Conservation (phyloP, 192 early-diverging fungal species). For the Backusella tarrabulga region DNA sequence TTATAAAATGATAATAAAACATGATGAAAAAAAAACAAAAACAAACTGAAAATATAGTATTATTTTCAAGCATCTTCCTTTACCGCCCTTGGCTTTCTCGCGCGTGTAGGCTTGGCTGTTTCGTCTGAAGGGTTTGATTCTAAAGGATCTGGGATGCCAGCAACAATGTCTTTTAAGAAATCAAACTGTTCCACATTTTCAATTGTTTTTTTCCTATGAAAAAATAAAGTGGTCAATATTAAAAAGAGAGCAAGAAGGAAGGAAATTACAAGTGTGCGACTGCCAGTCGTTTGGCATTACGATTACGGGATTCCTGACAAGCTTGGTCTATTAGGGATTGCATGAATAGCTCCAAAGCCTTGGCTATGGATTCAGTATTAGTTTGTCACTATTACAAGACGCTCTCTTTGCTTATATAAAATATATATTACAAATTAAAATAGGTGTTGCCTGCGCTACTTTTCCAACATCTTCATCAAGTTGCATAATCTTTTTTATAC, state of each 20-base stretch:
- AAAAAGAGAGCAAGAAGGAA: slow-evolving; percentile 16
- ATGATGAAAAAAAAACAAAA: not conserved
- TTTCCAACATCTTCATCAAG: slow-evolving; percentile 99
- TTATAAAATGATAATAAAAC: not conserved
- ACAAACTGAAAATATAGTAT: not conserved
- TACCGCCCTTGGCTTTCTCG: slow-evolving; percentile 7
- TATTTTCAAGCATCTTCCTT: slow-evolving; percentile 1
- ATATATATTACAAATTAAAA: slow-evolving; percentile 81
- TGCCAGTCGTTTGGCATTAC: slow-evolving; percentile 82
- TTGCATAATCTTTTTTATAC: slow-evolving; percentile 99
- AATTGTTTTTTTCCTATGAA: slow-evolving; percentile 76
- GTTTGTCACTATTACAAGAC: not conserved
- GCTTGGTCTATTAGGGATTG: slow-evolving; percentile 88
- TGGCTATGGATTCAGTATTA: slow-evolving; percentile 51
- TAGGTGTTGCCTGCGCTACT: slow-evolving; percentile 94
- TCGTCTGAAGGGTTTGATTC: slow-evolving; percentile 17
- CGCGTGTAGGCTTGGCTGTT: not conserved
- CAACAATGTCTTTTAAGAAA: slow-evolving; percentile 89
- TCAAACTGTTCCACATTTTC: slow-evolving; percentile 87
- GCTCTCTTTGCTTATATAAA: not conserved
- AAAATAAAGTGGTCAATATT: not conserved
- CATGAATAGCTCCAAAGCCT: slow-evolving; percentile 95
- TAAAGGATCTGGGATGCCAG: slow-evolving; percentile 72
- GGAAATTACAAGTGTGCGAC: slow-evolving; percentile 79
- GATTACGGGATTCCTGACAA: slow-evolving; percentile 73